Percentiles rank a stretch among this genome's conserved stretches.
These are phyloP conservation scores for Fusarium sp. DNA, from an alignment of 2,329 filamentous ascomycete species.

Conservation along the genomic window DNA sequence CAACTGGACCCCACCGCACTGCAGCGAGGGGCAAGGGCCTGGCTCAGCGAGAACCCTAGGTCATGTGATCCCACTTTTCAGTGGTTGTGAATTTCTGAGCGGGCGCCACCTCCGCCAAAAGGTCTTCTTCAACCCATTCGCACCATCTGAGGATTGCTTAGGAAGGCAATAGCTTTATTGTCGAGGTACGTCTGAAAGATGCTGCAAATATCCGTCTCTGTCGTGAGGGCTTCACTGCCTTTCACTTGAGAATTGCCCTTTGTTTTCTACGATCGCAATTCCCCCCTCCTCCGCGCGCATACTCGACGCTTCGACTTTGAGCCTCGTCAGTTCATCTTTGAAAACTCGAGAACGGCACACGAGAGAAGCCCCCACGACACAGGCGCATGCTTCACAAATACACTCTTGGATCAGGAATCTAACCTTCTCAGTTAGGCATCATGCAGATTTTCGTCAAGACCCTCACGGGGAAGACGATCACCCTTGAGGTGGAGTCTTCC, in stretches of 20 bases:
- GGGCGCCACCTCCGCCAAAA: slow-evolving; percentile 50
- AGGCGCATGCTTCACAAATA: slow-evolving; percentile 14
- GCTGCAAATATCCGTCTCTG: slow-evolving; percentile 54
- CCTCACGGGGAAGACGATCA: slow-evolving; percentile 99
- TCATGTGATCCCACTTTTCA: slow-evolving; percentile 49
- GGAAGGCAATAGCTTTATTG: slow-evolving; percentile 71
- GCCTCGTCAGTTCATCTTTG: slow-evolving; percentile 20
- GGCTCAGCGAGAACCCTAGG: slow-evolving; percentile 47
- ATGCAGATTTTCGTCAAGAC: slow-evolving; percentile 85
- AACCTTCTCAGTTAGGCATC: slow-evolving; percentile 68
- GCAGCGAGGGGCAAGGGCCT: slow-evolving; percentile 35
- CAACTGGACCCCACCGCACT: not conserved
- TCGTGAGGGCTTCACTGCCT: slow-evolving; percentile 50
- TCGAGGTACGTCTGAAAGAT: slow-evolving; percentile 73
- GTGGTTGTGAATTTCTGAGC: slow-evolving; percentile 47
- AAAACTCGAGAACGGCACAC: slow-evolving; percentile 27
- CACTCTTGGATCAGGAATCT: slow-evolving; percentile 50
- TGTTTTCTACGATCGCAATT: slow-evolving; percentile 25
- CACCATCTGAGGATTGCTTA: slow-evolving; percentile 72
- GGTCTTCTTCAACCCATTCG: slow-evolving; percentile 52
- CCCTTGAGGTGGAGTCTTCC: slow-evolving; percentile 99
- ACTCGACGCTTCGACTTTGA: slow-evolving; percentile 33
- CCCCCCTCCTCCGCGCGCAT: slow-evolving; percentile 18
- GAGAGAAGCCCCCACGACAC: slow-evolving; percentile 14
- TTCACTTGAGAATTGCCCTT: slow-evolving; percentile 50